These are phyloP conservation scores for Corylus americana DNA, from an alignment of 306 rosid genomes.

Conservation along the genomic window DNA sequence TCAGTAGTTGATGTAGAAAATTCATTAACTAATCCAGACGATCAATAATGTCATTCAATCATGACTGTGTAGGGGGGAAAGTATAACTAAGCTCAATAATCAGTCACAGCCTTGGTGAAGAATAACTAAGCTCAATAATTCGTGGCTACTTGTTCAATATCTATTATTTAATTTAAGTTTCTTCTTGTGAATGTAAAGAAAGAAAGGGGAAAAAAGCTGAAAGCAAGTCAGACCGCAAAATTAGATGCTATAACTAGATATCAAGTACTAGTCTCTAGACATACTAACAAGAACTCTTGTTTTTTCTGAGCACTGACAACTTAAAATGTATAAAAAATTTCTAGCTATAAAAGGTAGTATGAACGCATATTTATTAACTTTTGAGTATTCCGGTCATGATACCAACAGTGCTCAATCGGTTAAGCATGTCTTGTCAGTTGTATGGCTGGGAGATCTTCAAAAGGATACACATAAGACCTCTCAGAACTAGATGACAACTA, in stretches of 20 bases:
- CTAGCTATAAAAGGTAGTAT: neutral
- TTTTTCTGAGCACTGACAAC: neutral
- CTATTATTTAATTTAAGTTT: neutral
- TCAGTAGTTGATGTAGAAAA: neutral
- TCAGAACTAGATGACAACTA: neutral
- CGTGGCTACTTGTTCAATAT: neutral
- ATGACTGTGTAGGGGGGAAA: neutral
- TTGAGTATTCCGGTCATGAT: neutral
- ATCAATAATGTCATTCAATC: neutral
- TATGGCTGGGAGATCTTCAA: neutral
- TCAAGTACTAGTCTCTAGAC: neutral
- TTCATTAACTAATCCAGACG: neutral
- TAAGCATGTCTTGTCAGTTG: neutral
- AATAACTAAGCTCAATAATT: neutral
- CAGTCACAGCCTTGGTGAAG: neutral
- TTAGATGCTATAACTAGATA: constrained; percentile 12
- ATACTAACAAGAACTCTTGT: neutral
- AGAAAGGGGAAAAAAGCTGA: neutral
- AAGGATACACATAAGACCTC: neutral
- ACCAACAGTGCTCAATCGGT: neutral
- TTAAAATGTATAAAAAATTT: neutral
- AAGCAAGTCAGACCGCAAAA: neutral
- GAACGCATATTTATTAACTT: neutral
- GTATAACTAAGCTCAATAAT: neutral
- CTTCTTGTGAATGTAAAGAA: neutral